Evolutionary conservation across 176 grass and related monocot genomes (phyloP).

Genomic region (Eleusine coracana): DNA sequence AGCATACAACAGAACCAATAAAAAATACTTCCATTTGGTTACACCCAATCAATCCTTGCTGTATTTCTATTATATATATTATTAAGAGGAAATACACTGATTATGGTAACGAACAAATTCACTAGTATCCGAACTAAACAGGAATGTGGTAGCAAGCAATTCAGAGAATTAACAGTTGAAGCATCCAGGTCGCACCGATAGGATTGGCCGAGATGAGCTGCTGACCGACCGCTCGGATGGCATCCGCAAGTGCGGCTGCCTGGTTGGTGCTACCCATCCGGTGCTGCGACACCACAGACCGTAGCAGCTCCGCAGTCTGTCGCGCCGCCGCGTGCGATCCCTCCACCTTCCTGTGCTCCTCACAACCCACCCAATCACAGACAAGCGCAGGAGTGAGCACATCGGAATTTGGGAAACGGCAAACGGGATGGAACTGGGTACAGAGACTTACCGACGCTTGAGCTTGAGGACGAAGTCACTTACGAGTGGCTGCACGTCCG

Average conservation of each 20-base stretch:
- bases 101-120: background rate
- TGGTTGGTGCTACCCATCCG: conserved; percentile 78
- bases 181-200: conserved; percentile 46
- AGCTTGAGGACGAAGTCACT: conserved; percentile 89
- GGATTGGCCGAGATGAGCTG: conserved; percentile 90
- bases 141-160: conserved; percentile 12
- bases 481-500: conserved; percentile 75
- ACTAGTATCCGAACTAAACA: conserved; percentile 8
- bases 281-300: conserved; percentile 81
- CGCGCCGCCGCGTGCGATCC: conserved; percentile 81
- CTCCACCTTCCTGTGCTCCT: conserved; percentile 70
- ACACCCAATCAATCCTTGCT: background rate
- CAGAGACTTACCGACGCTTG: conserved; percentile 59
- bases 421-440: background rate
- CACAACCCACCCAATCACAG: background rate
- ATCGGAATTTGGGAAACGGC: background rate
- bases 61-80: background rate
- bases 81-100: background rate
- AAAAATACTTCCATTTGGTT: background rate
- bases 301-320: conserved; percentile 88
- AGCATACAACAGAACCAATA: background rate
- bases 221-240: conserved; percentile 73
- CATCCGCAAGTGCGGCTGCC: conserved; percentile 65
- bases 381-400: background rate
- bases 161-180: background rate